Percentiles rank a stretch among this genome's conserved stretches.
Evolutionary conservation across 441 rosid genomes (phyloP).

Genomic region (Pelargonium myrrhifolium): DNA sequence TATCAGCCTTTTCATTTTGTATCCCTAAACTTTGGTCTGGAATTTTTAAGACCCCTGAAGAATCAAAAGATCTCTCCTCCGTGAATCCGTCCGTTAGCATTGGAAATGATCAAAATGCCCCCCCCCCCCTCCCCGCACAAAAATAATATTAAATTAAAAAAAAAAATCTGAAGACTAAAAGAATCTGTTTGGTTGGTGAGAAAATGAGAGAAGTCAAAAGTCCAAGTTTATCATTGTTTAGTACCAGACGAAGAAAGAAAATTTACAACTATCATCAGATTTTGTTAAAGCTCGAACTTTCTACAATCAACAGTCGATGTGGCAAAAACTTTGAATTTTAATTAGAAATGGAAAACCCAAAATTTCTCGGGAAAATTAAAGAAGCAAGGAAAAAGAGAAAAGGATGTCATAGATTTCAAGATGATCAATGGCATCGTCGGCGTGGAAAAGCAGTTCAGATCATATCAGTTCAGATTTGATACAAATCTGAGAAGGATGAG

Average conservation of each 20-base stretch:
- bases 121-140: too few relatives aligned
- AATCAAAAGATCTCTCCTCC: too few relatives aligned
- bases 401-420: conserved; percentile 70
- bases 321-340: not conserved
- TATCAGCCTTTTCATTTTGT: too few relatives aligned
- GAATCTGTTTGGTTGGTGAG: not conserved
- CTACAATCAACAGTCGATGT: not conserved
- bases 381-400: not conserved
- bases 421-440: conserved; percentile 47
- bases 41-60: too few relatives aligned
- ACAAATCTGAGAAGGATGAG: too few relatives aligned
- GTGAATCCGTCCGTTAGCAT: too few relatives aligned
- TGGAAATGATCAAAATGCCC: too few relatives aligned
- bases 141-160: too few relatives aligned
- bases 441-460: too few relatives aligned
- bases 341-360: not conserved
- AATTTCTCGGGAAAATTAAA: conserved; percentile 1
- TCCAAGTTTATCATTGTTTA: not conserved
- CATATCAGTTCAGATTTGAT: too few relatives aligned
- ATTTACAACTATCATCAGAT: not conserved
- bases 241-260: not conserved
- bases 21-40: too few relatives aligned
- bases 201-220: not conserved
- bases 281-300: not conserved
- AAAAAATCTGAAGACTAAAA: not conserved